A percentile compares a stretch with the other conserved stretches of the same genome.
Conservation (phyloP, 2,329 filamentous ascomycete species). For the Pyricularia sp. region DNA sequence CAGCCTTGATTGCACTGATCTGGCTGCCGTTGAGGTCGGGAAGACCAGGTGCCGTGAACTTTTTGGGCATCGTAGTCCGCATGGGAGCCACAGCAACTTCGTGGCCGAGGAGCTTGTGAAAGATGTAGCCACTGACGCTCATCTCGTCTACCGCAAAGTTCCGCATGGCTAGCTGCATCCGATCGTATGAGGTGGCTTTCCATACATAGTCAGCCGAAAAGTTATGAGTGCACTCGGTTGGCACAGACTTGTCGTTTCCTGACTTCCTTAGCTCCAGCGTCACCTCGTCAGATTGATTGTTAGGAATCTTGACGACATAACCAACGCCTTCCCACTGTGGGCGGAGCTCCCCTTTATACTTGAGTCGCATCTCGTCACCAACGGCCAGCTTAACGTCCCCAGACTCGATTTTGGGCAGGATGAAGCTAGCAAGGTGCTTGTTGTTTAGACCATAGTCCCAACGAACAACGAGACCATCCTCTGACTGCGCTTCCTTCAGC, state of each 20-base stretch:
- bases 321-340: slow-evolving; percentile 93
- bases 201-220: slow-evolving; percentile 98
- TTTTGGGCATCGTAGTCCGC: slow-evolving; percentile 91
- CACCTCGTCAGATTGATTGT: slow-evolving; percentile 97
- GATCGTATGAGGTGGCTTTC: slow-evolving; percentile 98
- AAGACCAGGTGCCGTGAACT: slow-evolving; percentile 88
- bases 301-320: slow-evolving; percentile 98
- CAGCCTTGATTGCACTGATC: slow-evolving; percentile 90
- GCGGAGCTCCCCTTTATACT: slow-evolving; percentile 89
- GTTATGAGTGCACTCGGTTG: slow-evolving; percentile 91
- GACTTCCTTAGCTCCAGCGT: slow-evolving; percentile 88
- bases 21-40: slow-evolving; percentile 93
- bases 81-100: slow-evolving; percentile 89
- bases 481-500: slow-evolving; percentile 93
- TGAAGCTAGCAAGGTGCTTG: slow-evolving; percentile 91
- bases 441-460: slow-evolving; percentile 96
- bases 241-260: slow-evolving; percentile 89
- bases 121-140: slow-evolving; percentile 97
- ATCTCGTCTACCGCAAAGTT: slow-evolving; percentile 96
- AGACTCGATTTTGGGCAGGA: slow-evolving; percentile 90
- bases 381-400: slow-evolving; percentile 97
- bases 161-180: slow-evolving; percentile 99
- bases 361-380: slow-evolving; percentile 94
- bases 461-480: slow-evolving; percentile 84
- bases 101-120: slow-evolving; percentile 89